A percentile compares a stretch with the other conserved stretches of the same genome.
Evolutionary conservation across 1,284 basidiomycete genomes (phyloP).

Genomic region (Cryptococcus sp.): DNA sequence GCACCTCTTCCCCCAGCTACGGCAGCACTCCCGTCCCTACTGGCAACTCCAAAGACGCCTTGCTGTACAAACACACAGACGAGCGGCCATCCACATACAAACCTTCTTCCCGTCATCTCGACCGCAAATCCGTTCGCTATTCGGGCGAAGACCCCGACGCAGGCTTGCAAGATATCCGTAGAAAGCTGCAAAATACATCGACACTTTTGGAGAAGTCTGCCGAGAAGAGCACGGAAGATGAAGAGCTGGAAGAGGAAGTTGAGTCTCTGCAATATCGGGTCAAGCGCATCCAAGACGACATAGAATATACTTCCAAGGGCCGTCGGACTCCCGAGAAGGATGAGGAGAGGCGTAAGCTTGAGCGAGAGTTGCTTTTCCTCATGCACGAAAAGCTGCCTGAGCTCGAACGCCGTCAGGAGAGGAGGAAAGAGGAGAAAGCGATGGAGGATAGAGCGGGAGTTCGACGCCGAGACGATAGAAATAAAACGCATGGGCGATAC

Average conservation of each 20-base stretch:
- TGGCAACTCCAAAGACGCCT: constrained; percentile 75
- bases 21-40: constrained; percentile 56
- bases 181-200: constrained; percentile 78
- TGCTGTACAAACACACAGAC: constrained; percentile 86
- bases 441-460: constrained; percentile 76
- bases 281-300: constrained; percentile 85
- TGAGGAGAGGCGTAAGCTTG: constrained; percentile 81
- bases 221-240: constrained; percentile 75
- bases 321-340: constrained; percentile 75
- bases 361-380: constrained; percentile 82
- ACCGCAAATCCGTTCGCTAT: constrained; percentile 79
- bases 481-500: constrained; percentile 75
- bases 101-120: constrained; percentile 82
- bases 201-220: constrained; percentile 75
- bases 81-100: constrained; percentile 69
- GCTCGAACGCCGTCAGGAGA: constrained; percentile 81
- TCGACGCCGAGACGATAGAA: constrained; percentile 79
- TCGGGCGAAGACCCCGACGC: constrained; percentile 68
- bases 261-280: constrained; percentile 85
- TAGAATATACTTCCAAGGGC: constrained; percentile 84
- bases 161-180: constrained; percentile 84
- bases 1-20: constrained; percentile 59
- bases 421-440: constrained; percentile 72
- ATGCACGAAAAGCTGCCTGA: constrained; percentile 92
- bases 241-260: constrained; percentile 85